These are phyloP conservation scores for Kalmusia sp. DNA, from an alignment of 2,329 filamentous ascomycete species.

Conservation along the genomic window DNA sequence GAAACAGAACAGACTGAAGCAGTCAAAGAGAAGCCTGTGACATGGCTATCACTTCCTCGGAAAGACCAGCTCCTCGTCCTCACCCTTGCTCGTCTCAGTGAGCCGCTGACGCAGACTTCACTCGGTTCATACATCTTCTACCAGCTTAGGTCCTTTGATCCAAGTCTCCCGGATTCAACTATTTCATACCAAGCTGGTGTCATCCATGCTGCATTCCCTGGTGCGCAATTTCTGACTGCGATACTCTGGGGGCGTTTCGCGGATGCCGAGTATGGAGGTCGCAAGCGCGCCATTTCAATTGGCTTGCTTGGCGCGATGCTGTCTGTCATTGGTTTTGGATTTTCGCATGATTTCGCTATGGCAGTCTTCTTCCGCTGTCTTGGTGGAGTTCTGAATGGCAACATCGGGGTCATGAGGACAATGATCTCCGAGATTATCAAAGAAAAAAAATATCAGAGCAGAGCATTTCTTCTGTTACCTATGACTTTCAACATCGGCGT, in stretches of 20 bases:
- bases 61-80: conserved; percentile 81
- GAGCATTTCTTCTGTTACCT: conserved; percentile 66
- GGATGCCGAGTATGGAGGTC: conserved; percentile 67
- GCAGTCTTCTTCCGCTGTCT: conserved; percentile 71
- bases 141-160: conserved; percentile 81
- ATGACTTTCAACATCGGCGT: conserved; percentile 72
- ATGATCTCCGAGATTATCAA: conserved; percentile 76
- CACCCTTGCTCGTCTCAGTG: conserved; percentile 78
- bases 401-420: conserved; percentile 76
- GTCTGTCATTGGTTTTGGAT: conserved; percentile 72
- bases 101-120: conserved; percentile 78
- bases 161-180: conserved; percentile 62
- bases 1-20: conserved; percentile 31
- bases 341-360: conserved; percentile 66
- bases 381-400: conserved; percentile 74
- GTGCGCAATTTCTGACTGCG: conserved; percentile 81
- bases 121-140: conserved; percentile 79
- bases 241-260: conserved; percentile 80
- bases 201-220: conserved; percentile 79
- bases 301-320: conserved; percentile 74
- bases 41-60: conserved; percentile 76
- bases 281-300: conserved; percentile 80
- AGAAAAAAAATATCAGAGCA: conserved; percentile 68
- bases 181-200: conserved; percentile 81
- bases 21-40: conserved; percentile 58